phyloP scores from a whole-genome alignment of 805 yeast genomes.

The Nakazawaea wyomingensis region DNA sequence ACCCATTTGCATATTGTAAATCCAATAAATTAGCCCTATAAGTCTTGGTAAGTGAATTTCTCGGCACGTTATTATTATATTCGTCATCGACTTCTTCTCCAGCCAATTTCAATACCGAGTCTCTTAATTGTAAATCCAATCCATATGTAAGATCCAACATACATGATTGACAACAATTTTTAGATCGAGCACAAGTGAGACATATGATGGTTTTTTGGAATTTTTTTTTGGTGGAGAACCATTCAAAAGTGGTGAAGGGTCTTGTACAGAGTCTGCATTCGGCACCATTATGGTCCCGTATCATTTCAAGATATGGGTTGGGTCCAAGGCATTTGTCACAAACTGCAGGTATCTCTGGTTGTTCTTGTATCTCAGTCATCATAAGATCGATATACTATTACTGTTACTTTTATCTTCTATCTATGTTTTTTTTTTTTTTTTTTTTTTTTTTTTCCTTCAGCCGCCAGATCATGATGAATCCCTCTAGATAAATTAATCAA shows the following conservation, averaged over 20 bases:
- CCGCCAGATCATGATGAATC: not conserved
- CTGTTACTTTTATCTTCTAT: no score
- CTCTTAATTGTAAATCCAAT: conserved; percentile 74
- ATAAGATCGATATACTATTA: no score
- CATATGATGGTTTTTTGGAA: conserved; percentile 65
- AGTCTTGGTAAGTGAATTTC: conserved; percentile 48
- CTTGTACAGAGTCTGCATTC: conserved; percentile 83
- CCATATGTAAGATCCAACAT: conserved; percentile 77
- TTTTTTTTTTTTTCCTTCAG: not conserved
- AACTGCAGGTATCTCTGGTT: conserved; percentile 50
- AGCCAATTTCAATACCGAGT: conserved; percentile 73
- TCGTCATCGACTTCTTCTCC: conserved; percentile 32
- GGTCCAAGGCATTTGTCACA: conserved; percentile 73
- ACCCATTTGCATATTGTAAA: conserved; percentile 16
- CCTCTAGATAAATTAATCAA: not conserved
- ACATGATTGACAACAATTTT: conserved; percentile 86
- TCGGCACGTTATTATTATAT: conserved; percentile 39
- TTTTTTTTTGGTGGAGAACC: conserved; percentile 44
- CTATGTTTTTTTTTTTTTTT: no score
- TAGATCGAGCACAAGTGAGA: conserved; percentile 68
- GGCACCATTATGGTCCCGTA: conserved; percentile 64
- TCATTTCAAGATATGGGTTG: conserved; percentile 62
- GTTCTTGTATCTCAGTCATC: not conserved
- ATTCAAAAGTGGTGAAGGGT: conserved; percentile 75
- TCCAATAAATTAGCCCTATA: conserved; percentile 49